Base-by-base conservation (phyloP, 192 early-diverging fungal species). In the Coemansia sp. region DNA sequence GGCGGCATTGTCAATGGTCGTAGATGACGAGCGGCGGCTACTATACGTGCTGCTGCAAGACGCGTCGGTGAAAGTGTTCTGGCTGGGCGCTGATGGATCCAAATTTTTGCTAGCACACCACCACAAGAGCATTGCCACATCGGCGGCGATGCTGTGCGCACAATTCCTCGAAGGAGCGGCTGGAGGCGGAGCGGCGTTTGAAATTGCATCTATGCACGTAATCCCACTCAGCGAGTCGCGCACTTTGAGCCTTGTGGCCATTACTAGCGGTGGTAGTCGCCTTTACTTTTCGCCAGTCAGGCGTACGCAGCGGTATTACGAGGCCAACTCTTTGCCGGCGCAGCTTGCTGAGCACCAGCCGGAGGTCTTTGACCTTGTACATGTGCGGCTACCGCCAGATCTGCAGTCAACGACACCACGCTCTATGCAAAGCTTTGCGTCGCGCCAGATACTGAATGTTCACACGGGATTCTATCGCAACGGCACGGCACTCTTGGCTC, bases 241-340 rank as follows among this genome's bases (percentile, higher is more conserved):
- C 18, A 70, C 75, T 0, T 71, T 96, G 51, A 85, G 90, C 47
- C 76, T 95, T n/a, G 88, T 98, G 9, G 93, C 91, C 5, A 73
- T 97, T 47, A 94, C 94, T 2, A 82, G 91, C 51, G 88, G 89
- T 13, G 94, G 93, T 20, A 86, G 86, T 43, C 89, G 95, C 18
- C 74, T 96, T 16, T 95, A 93, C 65, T 93, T 97, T 38, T 85
- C 88, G 51, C 80, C 88, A 0, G 76, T 77, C 49, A 67, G 67
- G 51, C 85, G 85, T 22, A 67, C 67, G 59, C 80, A 80, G 74
- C 69, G 81, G 68, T 74, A 74, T 51, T 75, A 80, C 65, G 70
- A 71, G 34, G 44, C 63, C 24, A 55, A 66, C 44, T 63, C 64
- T 13, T 27, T 67, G 12, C 18, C 68, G 22, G 64, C 63, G 5